These are phyloP conservation scores for Ulvella scutata DNA, from an alignment of 139 green algal species.

Conservation along the genomic window DNA sequence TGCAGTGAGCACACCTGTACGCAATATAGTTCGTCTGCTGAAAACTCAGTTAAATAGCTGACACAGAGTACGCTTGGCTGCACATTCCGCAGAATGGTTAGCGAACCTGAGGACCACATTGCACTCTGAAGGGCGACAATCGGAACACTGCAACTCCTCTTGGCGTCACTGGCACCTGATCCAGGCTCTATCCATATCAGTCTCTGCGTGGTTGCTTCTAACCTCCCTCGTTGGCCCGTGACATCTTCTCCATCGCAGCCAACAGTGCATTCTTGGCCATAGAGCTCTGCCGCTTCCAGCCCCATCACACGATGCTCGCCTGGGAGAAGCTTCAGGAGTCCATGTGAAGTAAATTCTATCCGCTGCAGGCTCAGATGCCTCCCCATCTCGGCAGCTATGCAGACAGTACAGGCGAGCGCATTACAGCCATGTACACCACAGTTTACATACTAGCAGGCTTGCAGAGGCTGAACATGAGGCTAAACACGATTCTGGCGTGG, in stretches of 20 bases:
- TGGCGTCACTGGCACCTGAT: background rate
- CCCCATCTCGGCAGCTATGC: background rate
- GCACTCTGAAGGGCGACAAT: background rate
- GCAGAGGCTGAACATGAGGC: too few relatives aligned
- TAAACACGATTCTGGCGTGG: too few relatives aligned
- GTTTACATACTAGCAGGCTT: too few relatives aligned
- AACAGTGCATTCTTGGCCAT: background rate
- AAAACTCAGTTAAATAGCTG: background rate
- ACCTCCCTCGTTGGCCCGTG: background rate
- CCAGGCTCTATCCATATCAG: background rate
- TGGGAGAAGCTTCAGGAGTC: background rate
- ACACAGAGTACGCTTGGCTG: too few relatives aligned
- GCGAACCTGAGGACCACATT: background rate
- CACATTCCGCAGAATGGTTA: background rate
- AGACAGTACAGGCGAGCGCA: slow-evolving; percentile 78
- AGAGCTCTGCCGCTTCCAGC: background rate
- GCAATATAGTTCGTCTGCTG: background rate
- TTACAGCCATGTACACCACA: too few relatives aligned
- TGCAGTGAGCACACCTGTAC: background rate
- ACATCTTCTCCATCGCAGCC: background rate
- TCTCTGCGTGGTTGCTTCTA: background rate
- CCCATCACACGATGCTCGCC: background rate
- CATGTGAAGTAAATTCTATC: background rate
- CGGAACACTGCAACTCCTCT: background rate
- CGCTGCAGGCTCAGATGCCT: background rate